Evolutionary conservation across 2,329 filamentous ascomycete species (phyloP).

Genomic region (Nannizzia gypsea): DNA sequence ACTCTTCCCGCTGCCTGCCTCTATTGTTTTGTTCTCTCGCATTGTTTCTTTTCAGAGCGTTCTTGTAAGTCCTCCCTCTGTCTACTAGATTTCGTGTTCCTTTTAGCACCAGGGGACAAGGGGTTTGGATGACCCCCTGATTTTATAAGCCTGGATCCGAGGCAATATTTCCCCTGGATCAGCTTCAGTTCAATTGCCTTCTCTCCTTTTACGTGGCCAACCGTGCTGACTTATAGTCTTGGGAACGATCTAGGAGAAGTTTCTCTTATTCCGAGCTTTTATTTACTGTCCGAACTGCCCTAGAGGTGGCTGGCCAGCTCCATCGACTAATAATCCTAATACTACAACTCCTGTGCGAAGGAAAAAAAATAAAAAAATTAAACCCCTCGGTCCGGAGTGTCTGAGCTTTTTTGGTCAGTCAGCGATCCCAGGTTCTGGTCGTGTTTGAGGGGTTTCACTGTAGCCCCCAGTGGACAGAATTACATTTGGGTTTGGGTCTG

Average conservation of each 20-base stretch:
- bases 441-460: not conserved
- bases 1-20: not conserved
- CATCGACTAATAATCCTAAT: not conserved
- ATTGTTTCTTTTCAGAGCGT: not conserved
- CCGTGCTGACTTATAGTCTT: not conserved
- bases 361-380: too few relatives aligned
- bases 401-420: not conserved
- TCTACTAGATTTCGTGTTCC: not conserved
- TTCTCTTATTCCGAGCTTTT: not conserved
- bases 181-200: not conserved
- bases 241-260: not conserved
- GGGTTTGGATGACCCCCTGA: not conserved
- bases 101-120: not conserved
- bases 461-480: not conserved
- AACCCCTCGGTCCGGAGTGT: not conserved
- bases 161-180: not conserved
- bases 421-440: not conserved
- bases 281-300: not conserved
- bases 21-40: not conserved
- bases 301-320: not conserved
- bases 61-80: not conserved
- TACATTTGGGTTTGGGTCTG: not conserved
- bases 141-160: slow-evolving; percentile 1
- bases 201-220: not conserved
- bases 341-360: not conserved